Percentiles rank a stretch among this genome's conserved stretches.
Evolutionary conservation across 768 basidiomycete genomes (phyloP).

Genomic region (Termitomyces sp.): DNA sequence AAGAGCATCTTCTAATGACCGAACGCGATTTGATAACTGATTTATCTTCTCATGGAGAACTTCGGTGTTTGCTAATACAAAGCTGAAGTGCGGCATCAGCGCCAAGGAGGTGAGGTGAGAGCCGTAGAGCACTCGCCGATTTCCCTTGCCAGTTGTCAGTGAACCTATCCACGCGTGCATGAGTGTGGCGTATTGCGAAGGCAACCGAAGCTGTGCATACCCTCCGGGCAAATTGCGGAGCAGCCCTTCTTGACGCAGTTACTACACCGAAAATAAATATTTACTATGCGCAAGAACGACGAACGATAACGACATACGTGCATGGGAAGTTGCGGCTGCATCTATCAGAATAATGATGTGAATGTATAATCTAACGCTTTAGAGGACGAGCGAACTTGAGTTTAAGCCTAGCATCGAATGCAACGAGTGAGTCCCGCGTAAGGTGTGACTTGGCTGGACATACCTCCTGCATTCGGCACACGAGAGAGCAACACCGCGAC

Average conservation of each 20-base stretch:
- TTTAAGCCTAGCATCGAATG: slow-evolving; percentile 47
- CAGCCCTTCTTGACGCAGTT: slow-evolving; percentile 61
- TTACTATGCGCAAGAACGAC: neutral
- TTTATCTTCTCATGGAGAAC: slow-evolving; percentile 67
- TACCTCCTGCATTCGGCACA: slow-evolving; percentile 73
- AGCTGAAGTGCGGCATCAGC: slow-evolving; percentile 33
- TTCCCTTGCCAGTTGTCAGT: slow-evolving; percentile 71
- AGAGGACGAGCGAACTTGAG: slow-evolving; percentile 47
- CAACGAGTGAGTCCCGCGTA: slow-evolving; percentile 12
- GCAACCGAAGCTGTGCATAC: slow-evolving; percentile 24
- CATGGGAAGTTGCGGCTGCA: slow-evolving; percentile 68
- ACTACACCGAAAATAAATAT: slow-evolving; percentile 26
- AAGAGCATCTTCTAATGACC: slow-evolving; percentile 68
- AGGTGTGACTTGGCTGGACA: slow-evolving; percentile 14
- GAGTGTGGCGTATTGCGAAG: slow-evolving; percentile 12
- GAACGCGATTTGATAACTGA: slow-evolving; percentile 55
- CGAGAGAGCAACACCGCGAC: slow-evolving; percentile 52
- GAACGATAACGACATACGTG: slow-evolving; percentile 35
- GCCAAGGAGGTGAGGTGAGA: neutral
- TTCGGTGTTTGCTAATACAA: slow-evolving; percentile 71
- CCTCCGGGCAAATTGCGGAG: slow-evolving; percentile 65
- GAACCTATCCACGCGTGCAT: slow-evolving; percentile 40
- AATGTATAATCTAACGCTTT: slow-evolving; percentile 3
- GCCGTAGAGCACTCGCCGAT: slow-evolving; percentile 39
- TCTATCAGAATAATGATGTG: slow-evolving; percentile 28